phyloP scores from a whole-genome alignment of 495 filamentous ascomycete species.

The Tuber borchii region DNA sequence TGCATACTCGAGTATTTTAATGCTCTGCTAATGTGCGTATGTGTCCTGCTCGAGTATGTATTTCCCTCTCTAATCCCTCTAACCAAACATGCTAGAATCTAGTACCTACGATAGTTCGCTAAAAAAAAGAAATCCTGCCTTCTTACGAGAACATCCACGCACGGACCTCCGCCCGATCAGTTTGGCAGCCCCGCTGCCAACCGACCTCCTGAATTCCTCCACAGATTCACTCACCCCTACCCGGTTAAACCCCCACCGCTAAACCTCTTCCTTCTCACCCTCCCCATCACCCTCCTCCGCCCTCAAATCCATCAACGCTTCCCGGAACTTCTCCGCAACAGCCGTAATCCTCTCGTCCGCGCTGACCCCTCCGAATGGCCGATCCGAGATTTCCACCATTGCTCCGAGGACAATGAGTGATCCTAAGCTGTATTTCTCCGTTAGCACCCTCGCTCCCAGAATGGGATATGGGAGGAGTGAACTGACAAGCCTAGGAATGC shows the following conservation, averaged over 20 bases:
- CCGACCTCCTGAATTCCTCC: not conserved
- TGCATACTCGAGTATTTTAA: not conserved
- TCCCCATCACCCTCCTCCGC: constrained; percentile 8
- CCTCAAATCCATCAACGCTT: constrained; percentile 29
- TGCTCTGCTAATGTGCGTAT: not conserved
- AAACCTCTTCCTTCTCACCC: constrained; percentile 13
- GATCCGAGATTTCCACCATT: constrained; percentile 33
- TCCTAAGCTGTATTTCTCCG: constrained; percentile 9
- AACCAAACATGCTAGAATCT: not conserved
- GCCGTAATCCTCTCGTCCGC: constrained; percentile 25
- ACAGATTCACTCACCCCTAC: too few relatives aligned
- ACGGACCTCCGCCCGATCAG: not conserved
- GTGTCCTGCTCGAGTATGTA: not conserved
- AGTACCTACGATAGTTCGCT: not conserved
- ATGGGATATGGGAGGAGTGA: not conserved
- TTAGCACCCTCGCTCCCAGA: not conserved
- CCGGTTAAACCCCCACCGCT: not conserved
- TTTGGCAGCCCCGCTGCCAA: not conserved
- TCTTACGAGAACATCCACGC: not conserved
- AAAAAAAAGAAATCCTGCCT: too few relatives aligned
- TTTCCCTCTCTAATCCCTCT: not conserved
- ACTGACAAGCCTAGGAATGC: constrained; percentile 24
- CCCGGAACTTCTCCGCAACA: constrained; percentile 31
- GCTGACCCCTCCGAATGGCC: constrained; percentile 29
- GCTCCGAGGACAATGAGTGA: constrained; percentile 14